Conservation (phyloP, 1,139 yeast species). For the Debaryomycetaceae sp. region DNA sequence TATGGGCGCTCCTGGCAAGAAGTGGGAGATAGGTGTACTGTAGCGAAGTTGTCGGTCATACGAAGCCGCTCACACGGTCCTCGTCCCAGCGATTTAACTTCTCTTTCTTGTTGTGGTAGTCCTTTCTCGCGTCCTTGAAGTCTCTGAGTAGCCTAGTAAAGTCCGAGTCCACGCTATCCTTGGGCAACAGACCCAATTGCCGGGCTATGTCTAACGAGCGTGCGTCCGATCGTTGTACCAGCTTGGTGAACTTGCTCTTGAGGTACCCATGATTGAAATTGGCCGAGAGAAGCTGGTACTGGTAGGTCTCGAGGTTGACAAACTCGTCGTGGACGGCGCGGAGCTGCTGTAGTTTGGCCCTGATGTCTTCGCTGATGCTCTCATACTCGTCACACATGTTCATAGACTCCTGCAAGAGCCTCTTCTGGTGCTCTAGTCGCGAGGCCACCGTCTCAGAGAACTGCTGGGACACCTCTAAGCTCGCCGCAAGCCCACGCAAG, state of each 20-base stretch:
- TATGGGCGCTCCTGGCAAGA: not conserved
- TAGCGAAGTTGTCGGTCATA: constrained; percentile 7
- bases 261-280: constrained; percentile 34
- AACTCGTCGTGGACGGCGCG: constrained; percentile 30
- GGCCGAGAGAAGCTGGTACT: constrained; percentile 38
- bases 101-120: constrained; percentile 55
- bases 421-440: constrained; percentile 18
- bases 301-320: constrained; percentile 33
- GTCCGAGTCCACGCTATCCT: constrained; percentile 9
- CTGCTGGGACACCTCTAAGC: constrained; percentile 19
- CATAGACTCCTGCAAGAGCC: constrained; percentile 21
- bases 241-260: constrained; percentile 23
- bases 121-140: constrained; percentile 45
- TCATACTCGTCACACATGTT: constrained; percentile 26
- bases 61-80: constrained; percentile 59
- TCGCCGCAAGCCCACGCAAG: constrained; percentile 30
- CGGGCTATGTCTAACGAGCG: constrained; percentile 20
- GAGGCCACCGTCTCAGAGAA: constrained; percentile 15
- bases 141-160: constrained; percentile 34
- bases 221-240: constrained; percentile 22
- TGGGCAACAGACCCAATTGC: constrained; percentile 6
- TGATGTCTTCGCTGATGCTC: constrained; percentile 20
- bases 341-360: constrained; percentile 22
- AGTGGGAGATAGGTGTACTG: not conserved
- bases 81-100: constrained; percentile 61